These are phyloP conservation scores for Phycomyces nitens DNA, from an alignment of 192 early-diverging fungal genomes.

Conservation along the genomic window DNA sequence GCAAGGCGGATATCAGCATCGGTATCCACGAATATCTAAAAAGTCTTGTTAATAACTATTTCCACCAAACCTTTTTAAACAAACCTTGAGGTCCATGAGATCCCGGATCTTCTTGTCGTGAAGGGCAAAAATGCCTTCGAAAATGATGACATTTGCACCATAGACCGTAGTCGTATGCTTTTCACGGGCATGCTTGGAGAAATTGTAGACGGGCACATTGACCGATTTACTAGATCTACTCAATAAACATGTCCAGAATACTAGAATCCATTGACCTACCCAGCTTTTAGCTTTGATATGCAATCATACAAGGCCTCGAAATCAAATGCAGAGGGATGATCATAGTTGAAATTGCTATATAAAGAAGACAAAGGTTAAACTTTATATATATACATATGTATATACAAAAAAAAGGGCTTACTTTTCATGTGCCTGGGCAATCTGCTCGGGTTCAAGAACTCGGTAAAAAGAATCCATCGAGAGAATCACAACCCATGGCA, in stretches of 20 bases:
- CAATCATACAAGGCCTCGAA: slow-evolving; percentile 69
- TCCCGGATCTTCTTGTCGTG: slow-evolving; percentile 78
- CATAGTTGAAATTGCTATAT: slow-evolving; percentile 83
- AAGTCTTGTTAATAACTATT: too few species aligned
- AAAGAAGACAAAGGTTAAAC: too few species aligned
- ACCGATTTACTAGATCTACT: slow-evolving; percentile 62
- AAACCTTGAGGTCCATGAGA: slow-evolving; percentile 78
- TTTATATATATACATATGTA: too few species aligned
- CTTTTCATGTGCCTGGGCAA: slow-evolving; percentile 45
- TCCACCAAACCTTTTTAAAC: too few species aligned
- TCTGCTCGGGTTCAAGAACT: slow-evolving; percentile 72
- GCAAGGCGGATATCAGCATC: slow-evolving; percentile 91
- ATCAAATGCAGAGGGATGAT: slow-evolving; percentile 90
- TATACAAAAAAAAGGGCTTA: too few species aligned
- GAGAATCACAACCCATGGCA: slow-evolving; percentile 84
- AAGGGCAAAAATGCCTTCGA: slow-evolving; percentile 97
- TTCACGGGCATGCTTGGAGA: slow-evolving; percentile 78
- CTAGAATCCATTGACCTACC: too few species aligned
- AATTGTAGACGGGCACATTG: slow-evolving; percentile 89
- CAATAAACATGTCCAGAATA: too few species aligned
- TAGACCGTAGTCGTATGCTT: slow-evolving; percentile 72
- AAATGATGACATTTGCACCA: slow-evolving; percentile 93
- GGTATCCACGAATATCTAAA: slow-evolving; percentile 92
- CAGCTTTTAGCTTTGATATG: slow-evolving; percentile 74
- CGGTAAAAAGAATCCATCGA: slow-evolving; percentile 98